phyloP scores from a whole-genome alignment of 31 red algal species.

The Endocladia muricata region DNA sequence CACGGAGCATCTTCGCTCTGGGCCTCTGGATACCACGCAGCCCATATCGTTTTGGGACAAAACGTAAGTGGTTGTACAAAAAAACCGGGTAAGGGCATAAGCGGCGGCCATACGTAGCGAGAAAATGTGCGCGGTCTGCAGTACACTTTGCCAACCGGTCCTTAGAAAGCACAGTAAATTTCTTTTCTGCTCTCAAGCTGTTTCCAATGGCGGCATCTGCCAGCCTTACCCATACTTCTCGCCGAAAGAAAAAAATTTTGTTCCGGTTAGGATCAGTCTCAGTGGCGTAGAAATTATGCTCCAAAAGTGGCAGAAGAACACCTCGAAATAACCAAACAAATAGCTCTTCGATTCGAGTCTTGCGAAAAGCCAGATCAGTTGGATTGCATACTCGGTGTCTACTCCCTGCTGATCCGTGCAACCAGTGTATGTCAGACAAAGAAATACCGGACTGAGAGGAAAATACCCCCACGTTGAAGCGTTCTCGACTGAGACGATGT shows the following conservation, averaged over 20 bases:
- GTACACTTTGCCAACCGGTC: slow-evolving; percentile 15
- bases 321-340: slow-evolving; percentile 56
- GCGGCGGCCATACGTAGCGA: neutral
- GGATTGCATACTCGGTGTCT: slow-evolving; percentile 41
- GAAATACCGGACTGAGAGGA: slow-evolving; percentile 18
- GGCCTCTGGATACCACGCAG: slow-evolving; percentile 18
- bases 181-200: slow-evolving; percentile 25
- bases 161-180: slow-evolving; percentile 39
- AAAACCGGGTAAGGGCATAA: slow-evolving; percentile 16
- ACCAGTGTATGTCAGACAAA: slow-evolving; percentile 51
- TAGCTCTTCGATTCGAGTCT: slow-evolving; percentile 37
- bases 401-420: slow-evolving; percentile 22
- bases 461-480: slow-evolving; percentile 37
- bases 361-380: slow-evolving; percentile 53
- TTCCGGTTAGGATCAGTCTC: slow-evolving; percentile 43
- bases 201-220: slow-evolving; percentile 20
- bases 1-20: slow-evolving; percentile 1
- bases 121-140: neutral
- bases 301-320: slow-evolving; percentile 48
- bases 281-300: slow-evolving; percentile 67
- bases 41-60: slow-evolving; percentile 18
- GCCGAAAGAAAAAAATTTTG: slow-evolving; percentile 50
- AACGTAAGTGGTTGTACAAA: slow-evolving; percentile 12
- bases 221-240: slow-evolving; percentile 66
- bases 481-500: slow-evolving; percentile 27